These are phyloP conservation scores for Cercophora newfieldiana DNA, from an alignment of 495 filamentous ascomycete species.

Conservation along the genomic window DNA sequence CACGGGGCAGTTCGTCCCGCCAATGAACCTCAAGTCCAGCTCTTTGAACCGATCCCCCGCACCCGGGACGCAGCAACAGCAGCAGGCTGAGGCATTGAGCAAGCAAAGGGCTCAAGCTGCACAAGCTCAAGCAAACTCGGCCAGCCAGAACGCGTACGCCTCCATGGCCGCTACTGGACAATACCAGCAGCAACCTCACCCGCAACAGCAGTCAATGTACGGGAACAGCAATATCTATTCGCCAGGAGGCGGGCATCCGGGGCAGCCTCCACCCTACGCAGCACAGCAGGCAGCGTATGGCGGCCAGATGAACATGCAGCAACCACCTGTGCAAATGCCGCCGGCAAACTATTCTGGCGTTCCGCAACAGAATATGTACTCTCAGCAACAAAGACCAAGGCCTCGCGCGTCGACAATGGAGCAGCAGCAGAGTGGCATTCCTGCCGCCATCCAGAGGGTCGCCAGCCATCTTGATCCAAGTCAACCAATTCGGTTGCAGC, in stretches of 20 bases:
- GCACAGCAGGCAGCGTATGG: constrained; percentile 67
- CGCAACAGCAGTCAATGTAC: constrained; percentile 66
- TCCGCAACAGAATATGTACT: constrained; percentile 70
- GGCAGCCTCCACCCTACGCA: constrained; percentile 83
- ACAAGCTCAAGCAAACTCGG: constrained; percentile 59
- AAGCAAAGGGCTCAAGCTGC: constrained; percentile 79
- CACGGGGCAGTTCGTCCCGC: constrained; percentile 93
- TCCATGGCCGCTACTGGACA: constrained; percentile 34
- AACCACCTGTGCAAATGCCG: constrained; percentile 65
- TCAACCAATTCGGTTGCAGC: constrained; percentile 90
- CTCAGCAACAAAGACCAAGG: constrained; percentile 64
- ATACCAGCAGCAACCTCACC: constrained; percentile 44
- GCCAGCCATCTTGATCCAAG: constrained; percentile 95
- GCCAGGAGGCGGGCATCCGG: constrained; percentile 61
- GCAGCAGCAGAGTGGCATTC: constrained; percentile 86
- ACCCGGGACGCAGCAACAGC: constrained; percentile 95
- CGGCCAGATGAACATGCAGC: constrained; percentile 71
- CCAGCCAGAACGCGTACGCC: constrained; percentile 53
- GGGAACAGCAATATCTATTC: constrained; percentile 67
- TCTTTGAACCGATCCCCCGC: constrained; percentile 82
- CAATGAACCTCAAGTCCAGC: constrained; percentile 89
- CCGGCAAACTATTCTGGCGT: constrained; percentile 60
- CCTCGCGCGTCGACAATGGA: constrained; percentile 96
- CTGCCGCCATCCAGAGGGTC: constrained; percentile 90
- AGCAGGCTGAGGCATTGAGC: constrained; percentile 86